These are phyloP conservation scores for Trypanosoma conorhini DNA, from an alignment of 208 protist genomes.

Conservation along the genomic window DNA sequence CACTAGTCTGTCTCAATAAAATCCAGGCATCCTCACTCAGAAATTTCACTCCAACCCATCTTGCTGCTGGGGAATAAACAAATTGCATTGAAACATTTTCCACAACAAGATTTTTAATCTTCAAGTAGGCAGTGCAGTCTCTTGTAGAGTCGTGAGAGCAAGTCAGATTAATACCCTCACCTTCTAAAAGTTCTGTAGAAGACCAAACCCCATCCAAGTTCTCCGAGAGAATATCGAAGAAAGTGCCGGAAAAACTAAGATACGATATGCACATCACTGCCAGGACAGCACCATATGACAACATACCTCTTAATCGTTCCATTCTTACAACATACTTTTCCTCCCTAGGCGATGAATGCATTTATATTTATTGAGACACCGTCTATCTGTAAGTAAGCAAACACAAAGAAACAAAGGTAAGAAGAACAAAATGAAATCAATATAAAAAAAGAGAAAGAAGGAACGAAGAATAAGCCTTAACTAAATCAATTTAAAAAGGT, in stretches of 20 bases:
- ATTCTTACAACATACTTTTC: neutral
- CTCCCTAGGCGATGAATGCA: neutral
- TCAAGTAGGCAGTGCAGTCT: slow-evolving; percentile 1
- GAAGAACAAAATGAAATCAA: slow-evolving; percentile 23
- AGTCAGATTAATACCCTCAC: slow-evolving; percentile 14
- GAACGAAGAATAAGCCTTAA: slow-evolving; percentile 11
- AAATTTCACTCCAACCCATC: slow-evolving; percentile 9
- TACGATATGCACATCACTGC: slow-evolving; percentile 19
- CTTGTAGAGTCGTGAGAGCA: slow-evolving; percentile 2
- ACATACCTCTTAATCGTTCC: neutral
- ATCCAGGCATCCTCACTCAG: slow-evolving; percentile 11
- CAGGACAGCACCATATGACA: slow-evolving; percentile 14
- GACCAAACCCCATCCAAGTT: slow-evolving; percentile 18
- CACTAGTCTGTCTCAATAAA: slow-evolving; percentile 14
- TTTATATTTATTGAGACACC: neutral
- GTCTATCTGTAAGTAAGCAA: neutral
- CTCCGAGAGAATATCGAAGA: slow-evolving; percentile 6
- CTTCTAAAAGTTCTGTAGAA: neutral
- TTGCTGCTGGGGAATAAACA: slow-evolving; percentile 9
- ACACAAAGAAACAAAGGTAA: slow-evolving; percentile 32
- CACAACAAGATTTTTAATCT: neutral
- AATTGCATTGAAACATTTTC: slow-evolving; percentile 20
- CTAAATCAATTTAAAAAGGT: no score
- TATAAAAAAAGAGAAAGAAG: slow-evolving; percentile 9
- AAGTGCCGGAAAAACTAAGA: slow-evolving; percentile 25